Percentiles rank a stretch among this genome's conserved stretches.
phyloP scores from a whole-genome alignment of 2,329 filamentous ascomycete species.

The Orbilia brochopaga region DNA sequence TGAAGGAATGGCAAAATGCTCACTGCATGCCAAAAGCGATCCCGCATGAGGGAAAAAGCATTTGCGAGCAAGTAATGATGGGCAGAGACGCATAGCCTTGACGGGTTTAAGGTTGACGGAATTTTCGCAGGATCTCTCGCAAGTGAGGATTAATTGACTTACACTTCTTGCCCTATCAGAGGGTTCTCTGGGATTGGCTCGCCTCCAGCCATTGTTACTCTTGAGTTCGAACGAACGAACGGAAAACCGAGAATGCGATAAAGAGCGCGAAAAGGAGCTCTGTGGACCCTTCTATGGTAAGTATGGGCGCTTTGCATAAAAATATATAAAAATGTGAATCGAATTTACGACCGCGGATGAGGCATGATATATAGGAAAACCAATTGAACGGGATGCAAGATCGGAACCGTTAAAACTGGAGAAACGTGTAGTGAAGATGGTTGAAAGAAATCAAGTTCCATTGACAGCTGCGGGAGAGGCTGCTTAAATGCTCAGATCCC shows the following conservation, averaged over 20 bases:
- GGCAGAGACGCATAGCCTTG: too few relatives aligned
- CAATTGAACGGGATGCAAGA: too few relatives aligned
- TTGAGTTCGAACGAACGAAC: background rate
- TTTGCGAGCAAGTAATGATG: background rate
- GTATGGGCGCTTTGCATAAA: background rate
- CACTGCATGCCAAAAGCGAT: conserved; percentile 19
- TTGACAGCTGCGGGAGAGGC: background rate
- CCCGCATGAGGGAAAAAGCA: too few relatives aligned
- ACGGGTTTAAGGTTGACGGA: background rate
- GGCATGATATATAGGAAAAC: too few relatives aligned
- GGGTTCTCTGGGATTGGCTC: conserved; percentile 48
- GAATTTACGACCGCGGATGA: too few relatives aligned
- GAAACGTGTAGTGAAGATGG: background rate
- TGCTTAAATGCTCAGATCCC: background rate
- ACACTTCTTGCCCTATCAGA: conserved; percentile 36
- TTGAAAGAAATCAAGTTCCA: background rate
- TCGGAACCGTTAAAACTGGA: background rate
- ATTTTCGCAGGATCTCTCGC: background rate
- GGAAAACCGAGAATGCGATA: conserved; percentile 13
- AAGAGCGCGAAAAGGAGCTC: conserved; percentile 16
- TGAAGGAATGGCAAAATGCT: too few relatives aligned
- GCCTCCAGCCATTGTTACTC: conserved; percentile 32
- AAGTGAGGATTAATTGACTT: conserved; percentile 11
- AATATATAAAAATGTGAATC: background rate
- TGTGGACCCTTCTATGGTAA: background rate